Evolutionary conservation across 371 early-diverging fungal genomes (phyloP).

Genomic region (Apophysomyces ossiformis): DNA sequence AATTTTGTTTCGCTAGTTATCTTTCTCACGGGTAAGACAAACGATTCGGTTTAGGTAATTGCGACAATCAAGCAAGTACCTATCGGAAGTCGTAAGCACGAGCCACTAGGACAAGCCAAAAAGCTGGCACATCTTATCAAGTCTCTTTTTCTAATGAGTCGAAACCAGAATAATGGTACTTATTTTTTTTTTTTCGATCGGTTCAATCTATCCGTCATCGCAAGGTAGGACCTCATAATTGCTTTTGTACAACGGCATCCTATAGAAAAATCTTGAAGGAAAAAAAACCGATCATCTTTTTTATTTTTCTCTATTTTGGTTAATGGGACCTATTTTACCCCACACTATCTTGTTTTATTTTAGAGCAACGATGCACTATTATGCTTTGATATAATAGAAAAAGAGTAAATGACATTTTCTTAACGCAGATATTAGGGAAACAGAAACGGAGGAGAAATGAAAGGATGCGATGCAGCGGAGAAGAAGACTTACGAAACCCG

Average conservation of each 20-base stretch:
- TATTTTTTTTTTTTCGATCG: background rate
- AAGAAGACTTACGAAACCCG: background rate
- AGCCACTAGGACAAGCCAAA: slow-evolving; percentile 2
- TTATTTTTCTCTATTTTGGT: background rate
- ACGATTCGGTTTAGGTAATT: background rate
- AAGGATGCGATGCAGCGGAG: background rate
- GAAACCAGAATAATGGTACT: background rate
- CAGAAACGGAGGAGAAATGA: background rate
- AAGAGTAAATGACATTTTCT: background rate
- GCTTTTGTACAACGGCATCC: background rate
- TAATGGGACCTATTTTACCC: background rate
- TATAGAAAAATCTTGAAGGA: no score
- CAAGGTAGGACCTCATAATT: background rate
- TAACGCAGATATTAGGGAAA: no score
- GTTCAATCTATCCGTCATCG: background rate
- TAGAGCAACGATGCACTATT: background rate
- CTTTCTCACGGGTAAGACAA: background rate
- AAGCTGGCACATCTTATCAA: background rate
- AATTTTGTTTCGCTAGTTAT: slow-evolving; percentile 2
- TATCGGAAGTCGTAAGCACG: slow-evolving; percentile 5
- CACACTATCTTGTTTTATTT: background rate
- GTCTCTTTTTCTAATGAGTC: background rate
- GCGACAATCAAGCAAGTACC: slow-evolving; percentile 2
- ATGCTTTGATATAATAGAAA: background rate
- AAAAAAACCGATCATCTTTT: background rate